A percentile compares a stretch with the other conserved stretches of the same genome.
These are phyloP conservation scores for Kodamaea ohmeri DNA, from an alignment of 1,139 yeast genomes.

Conservation along the genomic window DNA sequence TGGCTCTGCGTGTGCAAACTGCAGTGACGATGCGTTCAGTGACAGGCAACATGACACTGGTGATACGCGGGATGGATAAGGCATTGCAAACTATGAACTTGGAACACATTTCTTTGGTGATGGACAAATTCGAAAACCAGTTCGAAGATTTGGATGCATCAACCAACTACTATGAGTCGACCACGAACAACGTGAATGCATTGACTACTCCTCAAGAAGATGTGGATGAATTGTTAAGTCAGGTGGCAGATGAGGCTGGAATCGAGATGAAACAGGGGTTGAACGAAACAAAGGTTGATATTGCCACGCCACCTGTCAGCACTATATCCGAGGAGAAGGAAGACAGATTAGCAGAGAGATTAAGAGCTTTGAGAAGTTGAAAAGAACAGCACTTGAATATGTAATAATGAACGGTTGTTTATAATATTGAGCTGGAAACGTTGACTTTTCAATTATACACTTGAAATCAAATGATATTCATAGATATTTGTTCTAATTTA, in stretches of 20 bases:
- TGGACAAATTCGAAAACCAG: constrained; percentile 96
- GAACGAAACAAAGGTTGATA: constrained; percentile 52
- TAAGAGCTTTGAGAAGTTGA: constrained; percentile 61
- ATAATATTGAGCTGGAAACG: too few relatives aligned
- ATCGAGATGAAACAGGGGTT: constrained; percentile 84
- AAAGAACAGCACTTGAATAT: not conserved
- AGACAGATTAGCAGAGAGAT: constrained; percentile 80
- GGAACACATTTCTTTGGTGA: constrained; percentile 85
- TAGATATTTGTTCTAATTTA: too few relatives aligned
- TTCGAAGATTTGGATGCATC: constrained; percentile 95
- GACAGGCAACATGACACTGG: constrained; percentile 90
- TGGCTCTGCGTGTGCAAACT: constrained; percentile 92
- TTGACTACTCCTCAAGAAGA: constrained; percentile 91
- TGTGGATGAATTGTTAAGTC: constrained; percentile 86
- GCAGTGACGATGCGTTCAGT: constrained; percentile 97
- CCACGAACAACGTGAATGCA: constrained; percentile 87
- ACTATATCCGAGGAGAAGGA: constrained; percentile 69
- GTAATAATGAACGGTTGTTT: too few relatives aligned
- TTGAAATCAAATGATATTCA: too few relatives aligned
- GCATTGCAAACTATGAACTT: constrained; percentile 95
- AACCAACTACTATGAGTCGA: constrained; percentile 87
- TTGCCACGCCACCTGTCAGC: constrained; percentile 39
- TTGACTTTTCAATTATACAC: too few relatives aligned
- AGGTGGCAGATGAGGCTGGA: constrained; percentile 98
- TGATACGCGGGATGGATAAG: constrained; percentile 92